A percentile compares a stretch with the other conserved stretches of the same genome.
phyloP scores from a whole-genome alignment of 352 stramenopile species.

The Phytophthora citrophthora region DNA sequence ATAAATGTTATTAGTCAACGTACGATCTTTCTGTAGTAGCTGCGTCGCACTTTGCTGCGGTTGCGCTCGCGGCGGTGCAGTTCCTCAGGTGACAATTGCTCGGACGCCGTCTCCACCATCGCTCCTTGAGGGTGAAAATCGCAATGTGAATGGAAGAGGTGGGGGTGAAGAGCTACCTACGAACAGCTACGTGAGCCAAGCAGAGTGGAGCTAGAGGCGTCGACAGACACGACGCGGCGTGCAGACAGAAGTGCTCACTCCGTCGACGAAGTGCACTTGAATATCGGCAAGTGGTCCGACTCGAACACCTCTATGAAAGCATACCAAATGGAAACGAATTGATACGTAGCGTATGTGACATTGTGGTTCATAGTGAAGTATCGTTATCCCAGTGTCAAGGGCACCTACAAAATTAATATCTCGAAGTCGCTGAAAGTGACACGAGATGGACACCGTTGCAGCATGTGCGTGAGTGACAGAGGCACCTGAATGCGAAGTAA shows the following conservation, averaged over 20 bases:
- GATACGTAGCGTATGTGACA: constrained; percentile 6
- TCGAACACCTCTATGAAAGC: constrained; percentile 8
- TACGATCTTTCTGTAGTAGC: constrained; percentile 68
- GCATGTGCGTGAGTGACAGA: neutral
- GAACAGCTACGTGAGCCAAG: too few relatives aligned
- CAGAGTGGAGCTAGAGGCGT: neutral
- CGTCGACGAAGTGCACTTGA: constrained; percentile 5
- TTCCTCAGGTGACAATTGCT: constrained; percentile 41
- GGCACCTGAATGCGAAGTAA: constrained; percentile 10
- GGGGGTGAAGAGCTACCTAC: too few relatives aligned
- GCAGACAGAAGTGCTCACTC: constrained; percentile 1
- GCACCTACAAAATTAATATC: constrained; percentile 22
- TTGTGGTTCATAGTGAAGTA: constrained; percentile 22
- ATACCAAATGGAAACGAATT: neutral
- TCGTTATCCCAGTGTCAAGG: constrained; percentile 1
- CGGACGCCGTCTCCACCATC: constrained; percentile 14
- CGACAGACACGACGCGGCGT: neutral
- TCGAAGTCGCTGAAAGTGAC: constrained; percentile 9
- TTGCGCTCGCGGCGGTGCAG: constrained; percentile 55
- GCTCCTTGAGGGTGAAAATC: neutral
- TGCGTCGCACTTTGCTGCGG: constrained; percentile 56
- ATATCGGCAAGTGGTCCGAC: constrained; percentile 6
- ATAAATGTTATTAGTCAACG: neutral
- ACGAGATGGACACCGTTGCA: neutral
- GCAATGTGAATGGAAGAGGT: constrained; percentile 1